Evolutionary conservation across 768 basidiomycete species (phyloP), one percentile per base, ranked within the genome.

Genomic region (Suillus clintonianus): DNA sequence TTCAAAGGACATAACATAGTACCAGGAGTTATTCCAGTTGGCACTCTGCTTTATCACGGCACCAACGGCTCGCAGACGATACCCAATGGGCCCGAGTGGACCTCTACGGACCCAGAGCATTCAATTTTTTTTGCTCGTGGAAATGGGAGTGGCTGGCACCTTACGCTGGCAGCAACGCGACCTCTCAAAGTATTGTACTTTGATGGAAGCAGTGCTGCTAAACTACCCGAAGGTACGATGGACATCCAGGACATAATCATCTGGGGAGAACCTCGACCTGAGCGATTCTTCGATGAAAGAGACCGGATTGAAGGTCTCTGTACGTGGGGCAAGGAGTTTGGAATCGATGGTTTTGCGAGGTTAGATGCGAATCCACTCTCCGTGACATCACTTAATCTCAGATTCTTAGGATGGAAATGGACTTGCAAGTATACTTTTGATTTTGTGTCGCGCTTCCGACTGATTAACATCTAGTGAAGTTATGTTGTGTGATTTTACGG

Each of bases 361-460:
- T 64, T 47, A 41, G 42, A 27, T 6, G 14, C 14, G 13, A 48
- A 19, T 27, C 1, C 34, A 30, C 22, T 48, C 36, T 4, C 7
- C 34, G 2, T 17, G 11, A 2, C 22, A n/a, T n/a, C n/a, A n/a
- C n/a, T n/a, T n/a, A n/a, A n/a, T n/a, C 30, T 32, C 10, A 19
- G 4, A 30, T n/a, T 7, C 54, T 17, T 43, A 82, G 80, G 64
- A 82, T 83, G 82, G 80, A 83, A 75, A 78, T 80, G 76, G 76
- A 81, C 65, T 83, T 85, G 82, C 83, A 64, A 67, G 81, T 71
- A 22, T 19, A 3, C 34, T 41, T 19, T 58, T 8, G 3, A 11
- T 19, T 30, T 1, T 17, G 41, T 15, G 41, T 7, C 19, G 34
- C 54, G 27, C n/a, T 24, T 32, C 54, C n/a, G 27, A 19, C 51